These are phyloP conservation scores for Kluyveromyces siamensis DNA, from an alignment of 805 yeast genomes.

Conservation along the genomic window DNA sequence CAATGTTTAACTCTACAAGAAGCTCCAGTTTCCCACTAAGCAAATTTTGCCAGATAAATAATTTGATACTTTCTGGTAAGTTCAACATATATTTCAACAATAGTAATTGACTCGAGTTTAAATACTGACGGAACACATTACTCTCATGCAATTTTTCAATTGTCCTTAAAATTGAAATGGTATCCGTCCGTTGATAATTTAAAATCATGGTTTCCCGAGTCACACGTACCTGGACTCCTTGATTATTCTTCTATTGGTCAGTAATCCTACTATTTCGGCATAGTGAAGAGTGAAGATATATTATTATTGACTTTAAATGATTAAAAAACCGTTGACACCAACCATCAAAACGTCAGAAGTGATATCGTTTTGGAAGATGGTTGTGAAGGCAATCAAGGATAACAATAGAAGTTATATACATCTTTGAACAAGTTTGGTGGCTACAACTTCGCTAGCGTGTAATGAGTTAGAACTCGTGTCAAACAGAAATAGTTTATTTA, in stretches of 20 bases:
- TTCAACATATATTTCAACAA: slow-evolving; percentile 39
- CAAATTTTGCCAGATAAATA: slow-evolving; percentile 38
- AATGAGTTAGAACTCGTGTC: too few species aligned
- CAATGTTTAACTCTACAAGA: slow-evolving; percentile 17
- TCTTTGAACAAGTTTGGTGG: too few species aligned
- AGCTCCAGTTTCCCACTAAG: slow-evolving; percentile 28
- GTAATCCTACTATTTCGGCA: not conserved
- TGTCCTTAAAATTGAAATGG: slow-evolving; percentile 24
- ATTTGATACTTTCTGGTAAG: slow-evolving; percentile 19
- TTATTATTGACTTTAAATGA: not conserved
- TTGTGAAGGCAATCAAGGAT: too few species aligned
- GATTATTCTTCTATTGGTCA: not conserved
- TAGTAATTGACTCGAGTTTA: slow-evolving; percentile 48
- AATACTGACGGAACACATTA: slow-evolving; percentile 38
- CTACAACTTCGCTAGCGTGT: too few species aligned
- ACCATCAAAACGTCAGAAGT: not conserved
- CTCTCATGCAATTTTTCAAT: slow-evolving; percentile 30
- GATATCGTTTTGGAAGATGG: too few species aligned
- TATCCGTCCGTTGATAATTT: slow-evolving; percentile 26
- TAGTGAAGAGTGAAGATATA: not conserved
- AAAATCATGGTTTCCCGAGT: slow-evolving; percentile 3
- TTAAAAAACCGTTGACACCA: not conserved
- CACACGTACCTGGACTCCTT: not conserved
- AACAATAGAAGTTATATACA: too few species aligned
- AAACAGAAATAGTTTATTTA: too few species aligned